Percentiles rank a stretch among this genome's conserved stretches.
Evolutionary conservation across 179 eudicot genomes (phyloP).

Genomic region (Kewa caespitosa): DNA sequence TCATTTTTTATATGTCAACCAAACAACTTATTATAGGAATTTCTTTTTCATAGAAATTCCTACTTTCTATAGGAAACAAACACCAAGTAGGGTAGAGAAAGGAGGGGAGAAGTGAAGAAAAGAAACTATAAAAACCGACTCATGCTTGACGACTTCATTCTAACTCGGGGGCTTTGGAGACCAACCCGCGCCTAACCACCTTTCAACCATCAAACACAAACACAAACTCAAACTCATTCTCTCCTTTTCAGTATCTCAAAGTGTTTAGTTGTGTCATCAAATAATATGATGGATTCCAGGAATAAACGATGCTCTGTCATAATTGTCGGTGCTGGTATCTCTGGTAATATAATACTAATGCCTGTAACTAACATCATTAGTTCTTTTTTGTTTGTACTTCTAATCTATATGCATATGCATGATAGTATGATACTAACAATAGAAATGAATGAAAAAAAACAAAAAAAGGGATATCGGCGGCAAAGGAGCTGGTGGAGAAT

Average conservation of each 20-base stretch:
- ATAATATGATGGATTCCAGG: slow-evolving; percentile 49
- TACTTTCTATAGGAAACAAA: too few species aligned
- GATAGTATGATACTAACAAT: too few species aligned
- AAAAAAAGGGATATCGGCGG: slow-evolving; percentile 79
- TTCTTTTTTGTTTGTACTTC: not conserved
- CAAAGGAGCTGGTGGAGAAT: slow-evolving; percentile 63
- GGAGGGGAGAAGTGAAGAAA: not conserved
- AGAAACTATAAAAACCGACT: slow-evolving; percentile 30
- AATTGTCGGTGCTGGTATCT: slow-evolving; percentile 85
- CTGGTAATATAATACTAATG: too few species aligned
- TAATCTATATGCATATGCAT: too few species aligned
- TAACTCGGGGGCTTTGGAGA: slow-evolving; percentile 15
- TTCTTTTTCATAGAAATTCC: too few species aligned
- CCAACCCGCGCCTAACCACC: not conserved
- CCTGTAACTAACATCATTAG: not conserved
- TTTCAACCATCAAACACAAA: not conserved
- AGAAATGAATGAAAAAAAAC: too few species aligned
- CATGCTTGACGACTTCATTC: too few species aligned
- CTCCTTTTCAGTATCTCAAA: slow-evolving; percentile 17
- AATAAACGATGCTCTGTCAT: slow-evolving; percentile 62
- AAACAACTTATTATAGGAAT: too few species aligned
- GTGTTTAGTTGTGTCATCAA: not conserved
- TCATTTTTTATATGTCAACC: too few species aligned
- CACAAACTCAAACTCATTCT: not conserved
- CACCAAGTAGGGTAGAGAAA: not conserved